Base-by-base conservation (phyloP, 768 basidiomycete species). In the Mycena alexandri region DNA sequence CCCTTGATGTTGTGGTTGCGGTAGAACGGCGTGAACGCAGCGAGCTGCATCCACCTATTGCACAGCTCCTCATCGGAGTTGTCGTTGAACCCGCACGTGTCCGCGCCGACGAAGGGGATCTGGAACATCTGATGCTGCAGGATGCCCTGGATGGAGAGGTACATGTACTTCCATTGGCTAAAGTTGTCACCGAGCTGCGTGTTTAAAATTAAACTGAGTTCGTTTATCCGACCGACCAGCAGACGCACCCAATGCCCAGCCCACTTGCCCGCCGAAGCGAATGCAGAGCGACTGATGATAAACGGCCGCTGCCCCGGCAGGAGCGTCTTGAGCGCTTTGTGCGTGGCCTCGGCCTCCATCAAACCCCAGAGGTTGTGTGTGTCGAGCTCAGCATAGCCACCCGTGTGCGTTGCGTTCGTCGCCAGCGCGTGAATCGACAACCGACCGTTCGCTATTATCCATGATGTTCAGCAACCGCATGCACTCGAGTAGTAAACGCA, bases 11-110 rank as follows among this genome's bases (percentile, higher is more conserved):
- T 92, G 76, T 94, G 93, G 75, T 94, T 95, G 57, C 93, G 83
- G 76, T 88, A 93, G 82, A 95, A 95, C 7, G 93, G 93, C 29
- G 85, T 85, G 75, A 94, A 94, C 1, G 93, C 93, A 4, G 90
- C 84, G n/a, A 94, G 84, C 75, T 91, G 89, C 92, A 93, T 93
- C 93, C 93, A 95, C 19, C 93, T 86, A 68, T 89, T 90, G 78
- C 92, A 92, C 12, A 95, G 83, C 75, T 94, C 92, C 76, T 94
- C 93, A 71, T 93, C 87, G 10, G 90, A 89, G 75, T 94, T 93
- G 3, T 81, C 86, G 67, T 82, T 82, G 79, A 90, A 90, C 21
- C 89, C 90, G 75, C 89, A 90, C 9, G 90, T 88, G 72, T 95
- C 93, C 3, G 92, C 90, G 21, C 93, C 93, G 19, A 94, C 92